Percentiles rank a stretch among this genome's conserved stretches.
Evolutionary conservation across 2,329 filamentous ascomycete genomes (phyloP).

Genomic region (Aulographum hederae): DNA sequence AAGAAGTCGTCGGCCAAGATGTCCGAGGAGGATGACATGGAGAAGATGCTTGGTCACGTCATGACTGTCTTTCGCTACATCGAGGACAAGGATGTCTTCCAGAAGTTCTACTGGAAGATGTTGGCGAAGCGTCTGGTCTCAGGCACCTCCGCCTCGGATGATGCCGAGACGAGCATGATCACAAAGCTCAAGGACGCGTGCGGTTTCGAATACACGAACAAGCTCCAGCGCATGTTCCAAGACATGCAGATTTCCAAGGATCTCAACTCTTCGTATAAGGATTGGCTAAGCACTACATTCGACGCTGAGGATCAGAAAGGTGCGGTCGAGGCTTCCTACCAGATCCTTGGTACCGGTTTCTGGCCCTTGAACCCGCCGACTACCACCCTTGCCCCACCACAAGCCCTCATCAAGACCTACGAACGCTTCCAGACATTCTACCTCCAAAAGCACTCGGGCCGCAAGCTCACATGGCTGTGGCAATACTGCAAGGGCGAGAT

Average conservation of each 20-base stretch:
- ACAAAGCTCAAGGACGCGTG: slow-evolving; percentile 97
- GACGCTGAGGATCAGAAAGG: slow-evolving; percentile 47
- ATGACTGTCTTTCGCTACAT: slow-evolving; percentile 99
- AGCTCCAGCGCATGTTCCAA: slow-evolving; percentile 98
- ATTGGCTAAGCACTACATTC: slow-evolving; percentile 50
- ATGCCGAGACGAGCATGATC: slow-evolving; percentile 98
- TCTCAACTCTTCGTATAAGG: slow-evolving; percentile 75
- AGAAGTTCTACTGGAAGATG: slow-evolving; percentile 98
- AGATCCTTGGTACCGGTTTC: slow-evolving; percentile 89
- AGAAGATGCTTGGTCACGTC: slow-evolving; percentile 73
- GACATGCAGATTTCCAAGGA: slow-evolving; percentile 99
- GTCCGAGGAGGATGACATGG: slow-evolving; percentile 84
- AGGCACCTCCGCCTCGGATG: slow-evolving; percentile 86
- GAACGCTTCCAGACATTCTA: slow-evolving; percentile 86
- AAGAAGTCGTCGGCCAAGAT: slow-evolving; percentile 77
- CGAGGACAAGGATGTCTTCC: slow-evolving; percentile 98
- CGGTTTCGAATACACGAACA: slow-evolving; percentile 98
- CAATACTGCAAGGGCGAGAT: slow-evolving; percentile 96
- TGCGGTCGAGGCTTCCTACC: slow-evolving; percentile 70
- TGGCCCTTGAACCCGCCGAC: slow-evolving; percentile 82
- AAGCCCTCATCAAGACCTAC: slow-evolving; percentile 69
- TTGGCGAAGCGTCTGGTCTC: slow-evolving; percentile 87
- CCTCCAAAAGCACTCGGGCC: slow-evolving; percentile 87
- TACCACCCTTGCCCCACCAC: slow-evolving; percentile 75
- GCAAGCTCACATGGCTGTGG: slow-evolving; percentile 96